Conservation (phyloP, 441 rosid genomes). For the Erodium trifolium region DNA sequence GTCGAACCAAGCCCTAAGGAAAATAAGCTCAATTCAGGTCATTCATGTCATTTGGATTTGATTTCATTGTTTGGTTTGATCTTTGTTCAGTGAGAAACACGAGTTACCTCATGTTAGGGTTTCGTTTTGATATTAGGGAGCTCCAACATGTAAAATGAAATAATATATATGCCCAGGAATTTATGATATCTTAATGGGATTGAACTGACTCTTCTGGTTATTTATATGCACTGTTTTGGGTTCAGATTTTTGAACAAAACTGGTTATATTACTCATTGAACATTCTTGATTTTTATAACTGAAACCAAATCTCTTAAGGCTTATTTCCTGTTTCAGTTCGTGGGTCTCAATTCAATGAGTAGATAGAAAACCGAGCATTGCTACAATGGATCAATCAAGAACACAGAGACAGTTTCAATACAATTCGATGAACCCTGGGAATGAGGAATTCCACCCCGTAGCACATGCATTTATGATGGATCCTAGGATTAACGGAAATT, state of each 20-base stretch:
- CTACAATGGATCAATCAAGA: conserved; percentile 44
- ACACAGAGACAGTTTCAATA: conserved; percentile 34
- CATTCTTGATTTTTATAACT: not conserved
- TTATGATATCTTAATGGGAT: no score
- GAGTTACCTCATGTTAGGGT: not conserved
- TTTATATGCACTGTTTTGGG: not conserved
- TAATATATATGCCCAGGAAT: no score
- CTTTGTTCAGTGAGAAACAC: not conserved
- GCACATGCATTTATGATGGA: conserved; percentile 43
- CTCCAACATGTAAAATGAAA: no score
- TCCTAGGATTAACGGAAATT: conserved; percentile 34
- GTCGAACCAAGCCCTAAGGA: not conserved
- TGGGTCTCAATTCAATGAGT: not conserved
- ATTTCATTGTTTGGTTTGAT: not conserved
- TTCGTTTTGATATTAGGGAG: not conserved
- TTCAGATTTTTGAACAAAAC: not conserved
- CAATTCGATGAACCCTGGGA: conserved; percentile 41
- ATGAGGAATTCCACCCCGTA: conserved; percentile 34
- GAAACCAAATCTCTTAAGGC: not conserved
- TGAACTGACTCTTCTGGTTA: no score
- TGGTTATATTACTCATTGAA: not conserved
- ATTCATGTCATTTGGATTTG: not conserved
- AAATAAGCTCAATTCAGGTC: not conserved
- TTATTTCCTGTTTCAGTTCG: not conserved
- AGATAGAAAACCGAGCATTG: not conserved